A percentile compares a stretch with the other conserved stretches of the same genome.
phyloP scores from a whole-genome alignment of 805 yeast species.

The Metschnikowia baotianmanensis region DNA sequence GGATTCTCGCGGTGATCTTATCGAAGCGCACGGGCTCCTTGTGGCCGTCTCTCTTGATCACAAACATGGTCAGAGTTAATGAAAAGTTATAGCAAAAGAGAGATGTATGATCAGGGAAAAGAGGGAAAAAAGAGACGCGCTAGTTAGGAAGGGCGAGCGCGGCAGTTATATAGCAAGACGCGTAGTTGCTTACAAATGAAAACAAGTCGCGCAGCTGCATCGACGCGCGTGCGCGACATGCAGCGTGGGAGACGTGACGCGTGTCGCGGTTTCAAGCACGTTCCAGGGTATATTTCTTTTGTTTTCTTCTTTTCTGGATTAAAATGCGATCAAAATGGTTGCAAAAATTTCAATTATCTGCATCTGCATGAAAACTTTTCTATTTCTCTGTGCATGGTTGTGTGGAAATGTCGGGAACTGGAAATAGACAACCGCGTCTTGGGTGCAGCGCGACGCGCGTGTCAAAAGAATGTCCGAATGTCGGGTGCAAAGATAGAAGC shows the following conservation, averaged over 20 bases:
- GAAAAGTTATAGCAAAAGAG: not conserved
- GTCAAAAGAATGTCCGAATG: not conserved
- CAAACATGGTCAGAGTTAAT: constrained; percentile 54
- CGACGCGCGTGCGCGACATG: constrained; percentile 8
- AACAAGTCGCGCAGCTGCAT: too few relatives aligned
- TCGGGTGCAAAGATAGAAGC: not conserved
- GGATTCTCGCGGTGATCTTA: constrained; percentile 89
- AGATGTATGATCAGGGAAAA: constrained; percentile 1
- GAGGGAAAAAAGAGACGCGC: not conserved
- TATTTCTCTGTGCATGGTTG: too few relatives aligned
- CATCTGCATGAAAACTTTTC: too few relatives aligned
- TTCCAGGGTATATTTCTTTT: too few relatives aligned
- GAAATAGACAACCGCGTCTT: too few relatives aligned
- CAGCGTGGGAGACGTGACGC: constrained; percentile 2
- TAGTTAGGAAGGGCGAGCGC: not conserved
- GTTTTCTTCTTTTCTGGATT: too few relatives aligned
- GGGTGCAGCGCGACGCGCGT: not conserved
- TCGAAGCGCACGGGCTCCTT: constrained; percentile 93
- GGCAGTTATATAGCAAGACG: constrained; percentile 11
- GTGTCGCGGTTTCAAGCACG: not conserved
- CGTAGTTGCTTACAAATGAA: constrained; percentile 13
- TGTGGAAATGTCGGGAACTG: too few relatives aligned
- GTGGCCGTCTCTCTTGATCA: constrained; percentile 89
- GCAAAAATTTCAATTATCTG: too few relatives aligned
- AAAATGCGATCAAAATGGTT: too few relatives aligned